Evolutionary conservation across 306 rosid genomes (phyloP).

Genomic region (Castanea crenata): DNA sequence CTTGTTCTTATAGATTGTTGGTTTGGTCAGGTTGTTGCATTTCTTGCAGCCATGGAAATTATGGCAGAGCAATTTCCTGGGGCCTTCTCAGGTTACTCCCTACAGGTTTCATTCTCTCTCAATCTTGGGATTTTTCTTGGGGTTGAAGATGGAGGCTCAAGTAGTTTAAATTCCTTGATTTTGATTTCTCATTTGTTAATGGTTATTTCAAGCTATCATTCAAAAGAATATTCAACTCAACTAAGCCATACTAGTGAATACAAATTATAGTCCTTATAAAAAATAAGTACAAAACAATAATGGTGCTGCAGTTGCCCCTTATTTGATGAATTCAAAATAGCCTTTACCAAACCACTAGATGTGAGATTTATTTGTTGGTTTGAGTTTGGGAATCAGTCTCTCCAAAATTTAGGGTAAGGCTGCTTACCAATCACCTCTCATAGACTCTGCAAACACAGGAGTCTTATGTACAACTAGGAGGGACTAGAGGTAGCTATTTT

Average conservation of each 20-base stretch:
- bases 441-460: too few species aligned
- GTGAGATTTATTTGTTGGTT: too few species aligned
- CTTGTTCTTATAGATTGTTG: constrained; percentile 20
- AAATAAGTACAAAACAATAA: background rate
- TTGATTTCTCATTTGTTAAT: background rate
- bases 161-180: constrained; percentile 4
- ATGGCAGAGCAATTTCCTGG: constrained; percentile 97
- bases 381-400: too few species aligned
- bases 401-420: too few species aligned
- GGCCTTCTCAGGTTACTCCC: constrained; percentile 87
- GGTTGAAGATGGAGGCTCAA: background rate
- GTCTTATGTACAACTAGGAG: too few species aligned
- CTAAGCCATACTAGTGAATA: too few species aligned
- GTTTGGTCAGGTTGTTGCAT: constrained; percentile 75
- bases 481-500: too few species aligned
- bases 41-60: constrained; percentile 97
- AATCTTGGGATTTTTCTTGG: constrained; percentile 10
- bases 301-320: background rate
- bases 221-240: background rate
- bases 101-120: constrained; percentile 54
- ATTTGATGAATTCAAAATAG: background rate
- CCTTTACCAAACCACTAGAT: too few species aligned
- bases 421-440: too few species aligned
- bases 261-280: background rate
- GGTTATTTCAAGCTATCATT: background rate